Evolutionary conservation across 2,329 filamentous ascomycete species (phyloP).

Genomic region (Fusarium nematophilum): DNA sequence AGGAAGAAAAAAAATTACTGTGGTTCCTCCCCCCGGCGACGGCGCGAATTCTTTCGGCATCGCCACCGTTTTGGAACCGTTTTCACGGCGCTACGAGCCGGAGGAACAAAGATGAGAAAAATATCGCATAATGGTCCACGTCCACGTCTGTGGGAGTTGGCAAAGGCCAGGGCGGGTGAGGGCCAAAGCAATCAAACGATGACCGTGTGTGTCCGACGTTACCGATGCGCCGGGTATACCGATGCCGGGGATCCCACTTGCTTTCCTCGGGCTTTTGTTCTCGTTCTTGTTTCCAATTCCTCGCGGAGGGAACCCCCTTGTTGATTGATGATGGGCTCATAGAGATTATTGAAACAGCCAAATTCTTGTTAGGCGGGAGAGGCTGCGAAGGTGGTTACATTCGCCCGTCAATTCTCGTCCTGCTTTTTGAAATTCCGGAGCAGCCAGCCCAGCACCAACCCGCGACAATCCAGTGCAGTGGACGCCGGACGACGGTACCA

Average conservation of each 20-base stretch:
- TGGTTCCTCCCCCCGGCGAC: conserved; percentile 9
- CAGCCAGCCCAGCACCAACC: conserved; percentile 8
- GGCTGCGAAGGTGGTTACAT: conserved; percentile 20
- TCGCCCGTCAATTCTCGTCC: conserved; percentile 2
- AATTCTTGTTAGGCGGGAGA: conserved; percentile 7
- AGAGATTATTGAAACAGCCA: no score
- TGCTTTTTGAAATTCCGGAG: conserved; percentile 3
- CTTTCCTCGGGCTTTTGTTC: neutral
- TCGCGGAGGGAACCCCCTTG: no score
- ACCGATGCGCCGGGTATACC: conserved; percentile 29
- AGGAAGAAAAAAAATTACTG: conserved; percentile 9
- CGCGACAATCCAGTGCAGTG: conserved; percentile 24
- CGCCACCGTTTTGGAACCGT: conserved; percentile 18
- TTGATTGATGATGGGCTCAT: neutral
- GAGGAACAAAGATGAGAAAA: neutral
- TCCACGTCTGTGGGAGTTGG: no score
- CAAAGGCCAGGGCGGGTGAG: no score
- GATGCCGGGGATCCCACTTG: conserved; percentile 17
- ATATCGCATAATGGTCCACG: neutral
- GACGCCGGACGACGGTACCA: conserved; percentile 14
- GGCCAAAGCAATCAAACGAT: neutral
- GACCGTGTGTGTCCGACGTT: conserved; percentile 21
- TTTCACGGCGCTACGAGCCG: conserved; percentile 1
- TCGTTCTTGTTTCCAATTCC: neutral
- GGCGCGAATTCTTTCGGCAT: conserved; percentile 16